phyloP scores from a whole-genome alignment of 805 yeast genomes.

The Candida pini region DNA sequence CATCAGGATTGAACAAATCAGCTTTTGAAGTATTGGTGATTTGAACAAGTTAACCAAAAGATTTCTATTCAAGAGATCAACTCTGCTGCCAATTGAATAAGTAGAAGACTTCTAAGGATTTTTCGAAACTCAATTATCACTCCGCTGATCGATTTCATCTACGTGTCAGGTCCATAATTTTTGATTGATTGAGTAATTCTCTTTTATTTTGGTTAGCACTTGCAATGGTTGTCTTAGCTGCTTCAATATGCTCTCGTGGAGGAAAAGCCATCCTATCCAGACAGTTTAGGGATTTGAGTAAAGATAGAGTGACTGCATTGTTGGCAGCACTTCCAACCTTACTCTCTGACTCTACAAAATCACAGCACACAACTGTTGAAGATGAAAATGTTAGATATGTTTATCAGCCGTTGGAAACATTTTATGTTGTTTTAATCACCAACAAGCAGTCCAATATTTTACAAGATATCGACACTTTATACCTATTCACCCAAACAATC shows the following conservation, averaged over 20 bases:
- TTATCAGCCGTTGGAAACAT: slow-evolving; percentile 92
- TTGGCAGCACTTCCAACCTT: slow-evolving; percentile 81
- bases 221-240: slow-evolving; percentile 77
- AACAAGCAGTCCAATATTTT: slow-evolving; percentile 86
- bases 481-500: slow-evolving; percentile 76
- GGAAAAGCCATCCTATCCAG: slow-evolving; percentile 91
- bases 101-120: too few species aligned
- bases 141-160: too few species aligned
- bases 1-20: background rate
- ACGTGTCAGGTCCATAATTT: too few species aligned
- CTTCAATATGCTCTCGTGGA: slow-evolving; percentile 87
- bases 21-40: too few species aligned
- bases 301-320: slow-evolving; percentile 80
- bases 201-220: too few species aligned
- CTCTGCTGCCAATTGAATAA: too few species aligned
- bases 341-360: slow-evolving; percentile 55
- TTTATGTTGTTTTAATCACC: slow-evolving; percentile 85
- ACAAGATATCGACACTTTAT: slow-evolving; percentile 90
- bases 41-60: background rate
- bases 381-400: slow-evolving; percentile 89
- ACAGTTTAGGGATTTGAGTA: slow-evolving; percentile 80
- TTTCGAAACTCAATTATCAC: too few species aligned
- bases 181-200: too few species aligned
- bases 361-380: slow-evolving; percentile 92
- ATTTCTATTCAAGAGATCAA: too few species aligned